Base-by-base conservation (phyloP, 225 moss, liverwort and hornwort genomes). In the Polytrichum commune region DNA sequence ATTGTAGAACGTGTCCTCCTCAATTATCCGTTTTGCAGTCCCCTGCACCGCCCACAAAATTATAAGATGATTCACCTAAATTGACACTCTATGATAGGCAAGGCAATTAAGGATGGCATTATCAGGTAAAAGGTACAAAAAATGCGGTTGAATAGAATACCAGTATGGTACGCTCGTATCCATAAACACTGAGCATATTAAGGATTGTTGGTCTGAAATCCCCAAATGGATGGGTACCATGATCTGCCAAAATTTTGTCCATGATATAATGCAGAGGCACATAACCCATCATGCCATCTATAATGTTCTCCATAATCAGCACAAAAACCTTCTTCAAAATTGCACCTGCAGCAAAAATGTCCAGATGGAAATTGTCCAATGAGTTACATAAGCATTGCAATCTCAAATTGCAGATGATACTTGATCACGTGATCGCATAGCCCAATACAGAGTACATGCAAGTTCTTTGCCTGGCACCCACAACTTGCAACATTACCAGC, bases 241-340 rank as follows among this genome's bases (percentile, higher is more conserved):
- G 95, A 74, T 93, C 93, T 54, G 91, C 87, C 62, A 98, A 80
- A 80, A 95, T 98, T 69, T 95, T 93, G 71, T 90, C 87, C 98
- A 98, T 98, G 65, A 95, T 98, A 7, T 90, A 76, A 70, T 88
- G 92, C 69, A 98, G 83, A 67, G 95, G 98, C 33, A 98, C 91
- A 73, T 80, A 93, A 19, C 93, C 91, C 92, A 93, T 98, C 98
- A 98, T 98, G 57, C 98, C 95, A 80, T 93, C 92, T 63, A 98
- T 91, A 60, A 95, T 88, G 67, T 95, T 87, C 65, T 87, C 98
- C 78, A 95, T 93, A 55, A 85, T 83, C 65, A 77, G 82, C 67
- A 91, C 93, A 70, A 98, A 76, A 20, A 88, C 82, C 76, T 77
- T 84, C 75, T 91, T 79, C 60, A 89, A 81, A 74, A 83, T 70